Percentiles rank a stretch among this genome's conserved stretches.
Evolutionary conservation across 306 rosid species (phyloP).

Genomic region (Rosa multiflora): DNA sequence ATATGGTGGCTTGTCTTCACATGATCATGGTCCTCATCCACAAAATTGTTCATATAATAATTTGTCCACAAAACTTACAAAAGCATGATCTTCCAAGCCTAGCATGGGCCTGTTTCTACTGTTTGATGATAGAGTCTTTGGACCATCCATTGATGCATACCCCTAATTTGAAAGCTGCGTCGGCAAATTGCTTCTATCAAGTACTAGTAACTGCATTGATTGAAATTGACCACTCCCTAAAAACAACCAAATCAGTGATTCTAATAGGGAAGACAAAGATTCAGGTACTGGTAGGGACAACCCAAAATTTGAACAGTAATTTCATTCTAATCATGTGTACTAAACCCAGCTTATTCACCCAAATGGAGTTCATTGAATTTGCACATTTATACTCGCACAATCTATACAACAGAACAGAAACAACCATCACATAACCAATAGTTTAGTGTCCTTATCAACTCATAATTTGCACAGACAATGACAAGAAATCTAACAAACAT

Average conservation of each 20-base stretch:
- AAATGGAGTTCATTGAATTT: background rate
- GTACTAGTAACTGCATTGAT: conserved; percentile 5
- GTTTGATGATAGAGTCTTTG: conserved; percentile 17
- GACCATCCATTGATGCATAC: conserved; percentile 5
- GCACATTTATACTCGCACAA: background rate
- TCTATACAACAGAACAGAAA: background rate
- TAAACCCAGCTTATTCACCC: background rate
- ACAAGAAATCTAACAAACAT: conserved; percentile 4
- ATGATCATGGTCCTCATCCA: conserved; percentile 5
- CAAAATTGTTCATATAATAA: background rate
- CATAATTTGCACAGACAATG: background rate
- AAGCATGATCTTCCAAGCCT: conserved; percentile 10
- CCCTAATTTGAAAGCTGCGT: background rate
- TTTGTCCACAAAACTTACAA: background rate
- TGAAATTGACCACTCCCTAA: conserved; percentile 20
- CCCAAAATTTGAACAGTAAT: background rate
- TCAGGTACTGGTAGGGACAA: conserved; percentile 27
- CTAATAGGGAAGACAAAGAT: conserved; percentile 40
- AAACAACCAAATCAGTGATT: conserved; percentile 9
- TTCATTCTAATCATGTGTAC: background rate
- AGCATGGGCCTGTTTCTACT: conserved; percentile 1
- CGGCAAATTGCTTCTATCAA: conserved; percentile 2
- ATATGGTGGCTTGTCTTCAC: conserved; percentile 15
- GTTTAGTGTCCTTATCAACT: background rate
- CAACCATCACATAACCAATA: background rate